A percentile compares a stretch with the other conserved stretches of the same genome.
phyloP scores from a whole-genome alignment of 306 rosid genomes.

The Mimosa pudica region DNA sequence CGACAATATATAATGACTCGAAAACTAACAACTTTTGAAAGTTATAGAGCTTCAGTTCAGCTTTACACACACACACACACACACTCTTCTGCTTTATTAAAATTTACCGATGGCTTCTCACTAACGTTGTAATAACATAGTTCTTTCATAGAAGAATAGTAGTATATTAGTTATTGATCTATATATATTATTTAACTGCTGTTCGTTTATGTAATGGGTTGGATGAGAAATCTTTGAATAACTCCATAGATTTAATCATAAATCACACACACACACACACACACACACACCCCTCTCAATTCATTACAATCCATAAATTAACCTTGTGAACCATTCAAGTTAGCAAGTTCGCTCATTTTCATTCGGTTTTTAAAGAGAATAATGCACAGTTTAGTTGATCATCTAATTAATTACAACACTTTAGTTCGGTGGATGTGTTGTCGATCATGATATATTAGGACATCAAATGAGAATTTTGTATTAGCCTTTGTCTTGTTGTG shows the following conservation, averaged over 20 bases:
- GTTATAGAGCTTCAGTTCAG: conserved; percentile 12
- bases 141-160: neutral
- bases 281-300: neutral
- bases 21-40: conserved; percentile 16
- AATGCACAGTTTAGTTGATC: neutral
- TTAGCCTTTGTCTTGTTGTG: neutral
- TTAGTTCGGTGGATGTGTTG: neutral
- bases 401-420: neutral
- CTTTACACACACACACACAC: conserved; percentile 7
- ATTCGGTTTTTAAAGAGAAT: neutral
- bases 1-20: conserved; percentile 11
- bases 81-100: neutral
- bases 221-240: conserved; percentile 25
- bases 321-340: conserved; percentile 20
- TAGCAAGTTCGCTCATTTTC: neutral
- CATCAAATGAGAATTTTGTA: neutral
- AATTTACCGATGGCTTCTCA: conserved; percentile 26
- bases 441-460: neutral
- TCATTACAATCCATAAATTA: conserved; percentile 1
- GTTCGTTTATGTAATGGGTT: conserved; percentile 32
- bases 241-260: conserved; percentile 14
- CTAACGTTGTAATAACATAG: conserved; percentile 20
- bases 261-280: too few species aligned
- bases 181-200: conserved; percentile 3
- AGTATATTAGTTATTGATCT: neutral